Evolutionary conservation across 2,329 filamentous ascomycete genomes (phyloP).

Genomic region (Aspergillus thermomutatus): DNA sequence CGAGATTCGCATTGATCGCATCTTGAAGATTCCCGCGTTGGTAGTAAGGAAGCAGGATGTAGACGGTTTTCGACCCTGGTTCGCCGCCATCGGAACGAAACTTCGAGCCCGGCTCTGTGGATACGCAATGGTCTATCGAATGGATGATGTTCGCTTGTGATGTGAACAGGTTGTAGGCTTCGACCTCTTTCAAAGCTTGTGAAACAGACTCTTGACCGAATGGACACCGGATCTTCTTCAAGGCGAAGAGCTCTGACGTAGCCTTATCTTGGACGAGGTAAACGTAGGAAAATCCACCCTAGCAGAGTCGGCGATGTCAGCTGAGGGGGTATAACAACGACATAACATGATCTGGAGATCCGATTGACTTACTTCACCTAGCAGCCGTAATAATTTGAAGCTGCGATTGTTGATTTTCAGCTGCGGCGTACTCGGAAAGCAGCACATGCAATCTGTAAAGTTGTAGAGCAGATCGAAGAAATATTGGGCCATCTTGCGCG

Average conservation of each 20-base stretch:
- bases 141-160: slow-evolving; percentile 83
- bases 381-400: slow-evolving; percentile 91
- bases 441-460: slow-evolving; percentile 90
- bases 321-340: slow-evolving; percentile 2
- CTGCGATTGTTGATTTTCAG: slow-evolving; percentile 91
- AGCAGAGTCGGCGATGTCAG: slow-evolving; percentile 7
- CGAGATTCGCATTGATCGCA: slow-evolving; percentile 96
- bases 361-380: slow-evolving; percentile 70
- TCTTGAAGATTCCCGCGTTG: slow-evolving; percentile 93
- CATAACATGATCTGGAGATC: slow-evolving; percentile 2
- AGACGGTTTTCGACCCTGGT: slow-evolving; percentile 82
- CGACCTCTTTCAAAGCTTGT: slow-evolving; percentile 93
- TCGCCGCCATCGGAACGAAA: slow-evolving; percentile 55
- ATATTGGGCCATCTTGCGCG: slow-evolving; percentile 67
- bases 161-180: slow-evolving; percentile 88
- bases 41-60: slow-evolving; percentile 95
- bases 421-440: slow-evolving; percentile 90
- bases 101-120: slow-evolving; percentile 62
- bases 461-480: slow-evolving; percentile 87
- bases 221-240: slow-evolving; percentile 98
- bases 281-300: slow-evolving; percentile 98
- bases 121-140: slow-evolving; percentile 76
- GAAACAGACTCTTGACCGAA: slow-evolving; percentile 96
- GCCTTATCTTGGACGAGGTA: slow-evolving; percentile 94
- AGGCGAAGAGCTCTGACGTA: slow-evolving; percentile 79